Base-by-base conservation (phyloP, 2,329 filamentous ascomycete genomes). In the Gnomoniopsis smithogilvyi region DNA sequence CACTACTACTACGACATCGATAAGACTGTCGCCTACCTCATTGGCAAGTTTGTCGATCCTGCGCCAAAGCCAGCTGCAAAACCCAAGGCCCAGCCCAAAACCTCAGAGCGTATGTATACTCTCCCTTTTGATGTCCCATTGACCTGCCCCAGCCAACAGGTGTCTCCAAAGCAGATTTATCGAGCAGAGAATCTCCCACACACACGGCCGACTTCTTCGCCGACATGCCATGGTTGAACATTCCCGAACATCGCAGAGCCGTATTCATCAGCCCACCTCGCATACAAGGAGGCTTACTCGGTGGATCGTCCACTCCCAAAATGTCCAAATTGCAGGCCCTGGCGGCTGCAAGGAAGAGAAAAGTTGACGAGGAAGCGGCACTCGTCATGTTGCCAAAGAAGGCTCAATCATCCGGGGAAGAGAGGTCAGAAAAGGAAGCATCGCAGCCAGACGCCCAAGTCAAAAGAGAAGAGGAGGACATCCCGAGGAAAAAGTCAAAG, bases 1-100 rank as follows among this genome's bases (percentile, higher is more conserved):
- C 86, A 99, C 74, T 97, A 97, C 73, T 98, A 94, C 72, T 98
- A 93, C 71, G 93, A 99, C 67, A 80, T 96, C 33, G 89, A 87
- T 59, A 96, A 96, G 73, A 86, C 91, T 1, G 88, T 96, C 41
- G 80, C 83, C 58, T 97, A 96, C 69, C 74, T 99, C 59, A 83
- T 86, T 63, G 89, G 87, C 80, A 87, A 79, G 34, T 83, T 78
- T 64, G 76, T 84, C 64, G 73, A 76, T 8, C 76, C 76, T 48
- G 69, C 76, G 19, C 64, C 68, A 24, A 69, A 72, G 17, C 80
- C 80, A 66, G 66, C 74, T 11, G 60, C 67, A 8, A 77, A 71
- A 68, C 68, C 60, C 70, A 73, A 61, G 62, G 65, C 74, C 24
- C 67, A 72, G 45, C 77, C 46, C 38, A 51, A 68, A 57, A 73